These are phyloP conservation scores for Sugiyamaella marilandica DNA, from an alignment of 805 yeast species.

Conservation along the genomic window DNA sequence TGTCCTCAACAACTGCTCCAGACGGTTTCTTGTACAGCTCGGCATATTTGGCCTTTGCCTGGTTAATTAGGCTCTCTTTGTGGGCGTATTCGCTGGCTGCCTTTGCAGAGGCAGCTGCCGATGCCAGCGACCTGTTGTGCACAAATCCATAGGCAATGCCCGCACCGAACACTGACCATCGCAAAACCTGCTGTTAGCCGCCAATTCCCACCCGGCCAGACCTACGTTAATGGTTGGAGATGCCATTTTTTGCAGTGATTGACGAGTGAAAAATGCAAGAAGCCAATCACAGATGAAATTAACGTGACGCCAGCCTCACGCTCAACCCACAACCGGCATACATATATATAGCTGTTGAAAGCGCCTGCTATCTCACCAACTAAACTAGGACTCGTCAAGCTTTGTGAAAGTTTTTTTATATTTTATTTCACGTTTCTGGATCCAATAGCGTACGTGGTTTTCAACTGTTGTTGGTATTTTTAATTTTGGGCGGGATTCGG, in stretches of 20 bases:
- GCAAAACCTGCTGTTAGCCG: slow-evolving; percentile 55
- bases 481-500: too few relatives aligned
- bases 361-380: too few relatives aligned
- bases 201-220: background rate
- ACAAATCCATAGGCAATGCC: slow-evolving; percentile 86
- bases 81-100: slow-evolving; percentile 56
- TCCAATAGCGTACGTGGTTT: too few relatives aligned
- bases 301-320: slow-evolving; percentile 5
- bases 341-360: too few relatives aligned
- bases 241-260: slow-evolving; percentile 14
- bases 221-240: slow-evolving; percentile 23
- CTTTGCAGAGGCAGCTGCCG: slow-evolving; percentile 53
- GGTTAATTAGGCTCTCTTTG: slow-evolving; percentile 69
- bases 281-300: slow-evolving; percentile 4
- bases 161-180: slow-evolving; percentile 86
- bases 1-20: slow-evolving; percentile 45
- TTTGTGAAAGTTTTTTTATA: too few relatives aligned
- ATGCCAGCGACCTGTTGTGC: slow-evolving; percentile 68
- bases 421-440: too few relatives aligned
- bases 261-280: slow-evolving; percentile 4
- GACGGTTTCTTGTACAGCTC: slow-evolving; percentile 45
- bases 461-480: too few relatives aligned
- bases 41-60: slow-evolving; percentile 87
- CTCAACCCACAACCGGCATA: background rate
- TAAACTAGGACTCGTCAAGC: too few relatives aligned